phyloP scores from a whole-genome alignment of 2,329 filamentous ascomycete genomes.

The Bipolaris gigantea region DNA sequence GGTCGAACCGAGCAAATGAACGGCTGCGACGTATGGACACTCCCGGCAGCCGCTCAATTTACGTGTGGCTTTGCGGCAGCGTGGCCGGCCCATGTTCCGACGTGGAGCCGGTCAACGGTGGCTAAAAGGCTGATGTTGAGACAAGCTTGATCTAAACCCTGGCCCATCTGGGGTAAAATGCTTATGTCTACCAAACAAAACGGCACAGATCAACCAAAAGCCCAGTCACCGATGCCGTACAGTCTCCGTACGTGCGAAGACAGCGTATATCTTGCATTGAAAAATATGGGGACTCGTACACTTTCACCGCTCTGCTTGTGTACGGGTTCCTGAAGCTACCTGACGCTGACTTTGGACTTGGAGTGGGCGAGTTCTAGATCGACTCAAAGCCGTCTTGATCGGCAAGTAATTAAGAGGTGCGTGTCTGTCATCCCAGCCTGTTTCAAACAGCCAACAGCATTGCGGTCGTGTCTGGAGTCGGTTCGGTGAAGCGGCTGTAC shows the following conservation, averaged over 20 bases:
- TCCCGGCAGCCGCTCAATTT: conserved; percentile 12
- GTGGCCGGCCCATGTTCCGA: conserved; percentile 14
- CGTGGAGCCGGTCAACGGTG: conserved; percentile 15
- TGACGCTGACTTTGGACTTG: neutral
- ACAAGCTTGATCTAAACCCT: conserved; percentile 7
- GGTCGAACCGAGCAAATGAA: conserved; percentile 28
- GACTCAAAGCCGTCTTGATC: neutral
- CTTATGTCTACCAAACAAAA: conserved; percentile 10
- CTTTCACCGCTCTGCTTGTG: neutral
- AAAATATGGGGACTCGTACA: neutral
- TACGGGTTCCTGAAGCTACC: neutral
- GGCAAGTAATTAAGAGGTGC: neutral
- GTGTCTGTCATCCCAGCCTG: neutral
- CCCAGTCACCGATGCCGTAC: neutral
- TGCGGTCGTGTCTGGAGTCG: neutral
- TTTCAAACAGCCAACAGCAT: neutral
- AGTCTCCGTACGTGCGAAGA: conserved; percentile 6
- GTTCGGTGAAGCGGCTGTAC: neutral
- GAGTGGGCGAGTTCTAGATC: neutral
- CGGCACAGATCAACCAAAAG: neutral
- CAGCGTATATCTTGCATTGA: neutral
- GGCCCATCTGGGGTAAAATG: conserved; percentile 18
- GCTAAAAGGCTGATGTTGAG: conserved; percentile 26
- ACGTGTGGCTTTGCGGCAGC: conserved; percentile 11
- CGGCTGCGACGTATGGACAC: conserved; percentile 1